Evolutionary conservation across 2,329 filamentous ascomycete species (phyloP), one percentile per base, ranked within the genome.

Genomic region (Atkinsonella hypoxylon): DNA sequence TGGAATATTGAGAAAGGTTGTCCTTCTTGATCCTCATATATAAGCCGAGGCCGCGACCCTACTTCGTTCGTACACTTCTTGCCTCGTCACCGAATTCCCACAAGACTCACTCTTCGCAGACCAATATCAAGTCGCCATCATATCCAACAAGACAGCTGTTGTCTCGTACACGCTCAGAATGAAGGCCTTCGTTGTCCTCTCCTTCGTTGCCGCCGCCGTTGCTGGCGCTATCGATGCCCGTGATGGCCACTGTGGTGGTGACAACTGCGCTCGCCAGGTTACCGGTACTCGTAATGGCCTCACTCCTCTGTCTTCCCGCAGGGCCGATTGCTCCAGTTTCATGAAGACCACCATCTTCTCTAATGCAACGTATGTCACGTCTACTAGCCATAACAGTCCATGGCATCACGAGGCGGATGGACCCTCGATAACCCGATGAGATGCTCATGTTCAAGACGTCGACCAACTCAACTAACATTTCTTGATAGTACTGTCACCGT

Each of bases 231-330:
- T 70, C 34, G 62, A 67, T 51, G 56, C 59, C 55, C 68, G 67
- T 52, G 57, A 54, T 51, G 71, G 67, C 60, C 55, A 61, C 53
- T 58, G 56, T 46, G 53, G 53, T 18, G 68, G 65, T 58, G 69
- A 74, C 65, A 73, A 72, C 65, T 74, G 70, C 64, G 70, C 70
- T 62, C 68, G 70, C 46, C 67, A 69, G 52, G 66, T 74, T 53
- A 72, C 70, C 41, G 70, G 70, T 52, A 72, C 69, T 50, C 64
- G 68, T 22, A 57, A 54, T 17, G 67, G 67, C 38, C 64, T 71
- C 48, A 53, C 56, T 22, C 58, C 66, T 51, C 50, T 67, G 36
- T 59, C 60, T 40, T 59, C 59, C 34, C 69, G 70, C 58, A 60
- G 66, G 55, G 61, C 64, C 56, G 65, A 68, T 60, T 72, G 70